phyloP scores from a whole-genome alignment of 2,329 filamentous ascomycete species.

The Lizonia empirigonia region DNA sequence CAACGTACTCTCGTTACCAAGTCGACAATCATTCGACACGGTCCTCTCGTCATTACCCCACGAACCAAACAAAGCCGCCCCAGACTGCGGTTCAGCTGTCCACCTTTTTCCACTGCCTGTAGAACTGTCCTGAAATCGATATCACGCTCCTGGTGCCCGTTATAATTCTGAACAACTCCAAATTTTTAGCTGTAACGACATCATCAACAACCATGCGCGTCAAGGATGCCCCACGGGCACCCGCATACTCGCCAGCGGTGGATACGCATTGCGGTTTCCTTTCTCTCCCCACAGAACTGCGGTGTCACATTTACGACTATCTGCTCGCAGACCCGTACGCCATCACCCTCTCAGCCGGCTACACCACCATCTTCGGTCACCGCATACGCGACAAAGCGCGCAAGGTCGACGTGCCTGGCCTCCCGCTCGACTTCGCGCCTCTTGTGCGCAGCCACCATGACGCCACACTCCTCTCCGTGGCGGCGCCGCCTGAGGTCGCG shows the following conservation, averaged over 20 bases:
- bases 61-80: conserved; percentile 17
- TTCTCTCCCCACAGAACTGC: conserved; percentile 48
- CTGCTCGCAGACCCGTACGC: conserved; percentile 44
- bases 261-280: conserved; percentile 23
- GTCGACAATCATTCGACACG: conserved; percentile 7
- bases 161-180: conserved; percentile 2
- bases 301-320: conserved; percentile 51
- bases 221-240: conserved; percentile 13
- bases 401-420: conserved; percentile 39
- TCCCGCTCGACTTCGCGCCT: conserved; percentile 46
- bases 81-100: conserved; percentile 17
- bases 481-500: conserved; percentile 31
- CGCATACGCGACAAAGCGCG: conserved; percentile 34
- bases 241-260: conserved; percentile 1
- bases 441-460: conserved; percentile 43
- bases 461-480: conserved; percentile 39
- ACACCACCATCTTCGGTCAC: conserved; percentile 37
- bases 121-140: not conserved
- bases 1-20: conserved; percentile 4
- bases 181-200: no score
- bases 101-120: conserved; percentile 1
- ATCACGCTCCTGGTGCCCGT: not conserved
- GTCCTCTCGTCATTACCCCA: not conserved
- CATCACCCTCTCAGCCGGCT: conserved; percentile 49
- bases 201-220: no score